Evolutionary conservation across 371 early-diverging fungal species (phyloP).

Genomic region (Massospora cicadina): DNA sequence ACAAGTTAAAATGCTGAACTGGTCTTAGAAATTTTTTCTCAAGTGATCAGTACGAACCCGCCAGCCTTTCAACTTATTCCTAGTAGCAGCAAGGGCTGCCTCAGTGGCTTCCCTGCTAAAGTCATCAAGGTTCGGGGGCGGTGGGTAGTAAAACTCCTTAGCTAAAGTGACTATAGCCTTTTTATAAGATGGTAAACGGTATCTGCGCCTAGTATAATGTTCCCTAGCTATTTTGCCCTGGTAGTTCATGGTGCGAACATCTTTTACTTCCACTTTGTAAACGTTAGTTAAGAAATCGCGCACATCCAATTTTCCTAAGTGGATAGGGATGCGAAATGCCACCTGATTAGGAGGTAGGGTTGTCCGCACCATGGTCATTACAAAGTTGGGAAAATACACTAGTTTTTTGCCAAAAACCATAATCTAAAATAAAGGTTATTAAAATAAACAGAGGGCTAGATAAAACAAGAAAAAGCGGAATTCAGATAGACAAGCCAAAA

Average conservation of each 20-base stretch:
- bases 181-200: slow-evolving; percentile 43
- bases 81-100: slow-evolving; percentile 16
- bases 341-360: slow-evolving; percentile 74
- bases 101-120: slow-evolving; percentile 33
- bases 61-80: slow-evolving; percentile 58
- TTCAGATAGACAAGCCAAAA: no score
- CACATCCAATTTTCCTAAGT: slow-evolving; percentile 88
- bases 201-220: slow-evolving; percentile 25
- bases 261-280: slow-evolving; percentile 63
- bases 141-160: slow-evolving; percentile 68
- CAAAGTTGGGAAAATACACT: slow-evolving; percentile 78
- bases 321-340: slow-evolving; percentile 82
- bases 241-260: slow-evolving; percentile 85
- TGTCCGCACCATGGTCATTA: slow-evolving; percentile 68
- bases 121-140: slow-evolving; percentile 34
- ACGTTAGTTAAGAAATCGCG: slow-evolving; percentile 67
- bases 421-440: no score
- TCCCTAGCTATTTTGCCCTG: slow-evolving; percentile 29
- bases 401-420: slow-evolving; percentile 28
- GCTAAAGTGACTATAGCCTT: slow-evolving; percentile 82
- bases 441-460: no score
- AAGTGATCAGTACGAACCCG: slow-evolving; percentile 26
- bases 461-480: no score
- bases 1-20: no score
- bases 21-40: no score